Evolutionary conservation across 164 flowering plant genomes (phyloP), one percentile per base, ranked within the genome.

Genomic region (Chloranthus sessilifolius): DNA sequence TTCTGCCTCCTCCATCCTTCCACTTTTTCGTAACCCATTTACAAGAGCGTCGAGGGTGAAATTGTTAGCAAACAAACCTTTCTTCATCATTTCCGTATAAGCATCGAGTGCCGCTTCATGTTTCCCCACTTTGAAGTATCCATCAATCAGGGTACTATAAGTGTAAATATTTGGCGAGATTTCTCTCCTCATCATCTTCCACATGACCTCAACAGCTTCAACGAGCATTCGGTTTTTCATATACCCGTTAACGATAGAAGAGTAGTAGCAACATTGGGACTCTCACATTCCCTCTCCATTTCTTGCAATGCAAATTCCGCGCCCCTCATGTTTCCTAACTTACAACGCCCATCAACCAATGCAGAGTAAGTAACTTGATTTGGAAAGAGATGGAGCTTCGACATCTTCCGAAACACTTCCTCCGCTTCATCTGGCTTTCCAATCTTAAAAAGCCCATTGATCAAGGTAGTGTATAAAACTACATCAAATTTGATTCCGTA

Each of bases 401-500:
- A 50, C 59, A 88, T 57, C 14, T 42, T 58, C n/a, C 7, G 22
- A 50, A 83, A 85, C 74, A 78, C 60, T 0, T 68, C 25, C 64
- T 76, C 78, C 27, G 95, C 99, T 53, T 88, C 95, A 30, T 35
- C 52, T 0, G 60, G 27, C 43, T 65, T 76, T 24, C 94, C 91
- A 50, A 47, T 50, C 79, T 84, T 88, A 45, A 86, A 83, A 28
- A 85, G 75, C 15, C 96, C 96, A 77, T 86, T 76, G 59, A 92
- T 74, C 63, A 92, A 58, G 42, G 61, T 56, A 28, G 80, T 84
- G 48, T 57, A 79, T n/a, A 75, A 55, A 45, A 79, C 72, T 56
- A 78, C 66, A 75, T 92, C 94, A 65, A 83, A 71, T 3, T 45
- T 8, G 50, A 81, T 58, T 4, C 99, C 99, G 26, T 72, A 70